A percentile compares a stretch with the other conserved stretches of the same genome.
These are phyloP conservation scores for Taiozyma sp. DNA, from an alignment of 1,139 yeast genomes.

Conservation along the genomic window DNA sequence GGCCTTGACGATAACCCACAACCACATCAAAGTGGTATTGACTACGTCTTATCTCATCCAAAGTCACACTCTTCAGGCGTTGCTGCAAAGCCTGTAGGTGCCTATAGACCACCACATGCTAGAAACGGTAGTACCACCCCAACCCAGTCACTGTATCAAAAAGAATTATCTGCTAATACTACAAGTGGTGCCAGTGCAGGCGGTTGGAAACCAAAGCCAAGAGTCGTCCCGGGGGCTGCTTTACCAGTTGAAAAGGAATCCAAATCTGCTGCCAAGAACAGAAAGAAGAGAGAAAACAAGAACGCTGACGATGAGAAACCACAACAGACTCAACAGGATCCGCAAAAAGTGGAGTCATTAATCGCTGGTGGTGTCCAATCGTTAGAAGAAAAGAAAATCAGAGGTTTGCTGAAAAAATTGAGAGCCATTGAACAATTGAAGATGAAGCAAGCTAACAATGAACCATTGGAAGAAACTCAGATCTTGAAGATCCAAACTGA, in stretches of 20 bases:
- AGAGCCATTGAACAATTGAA: constrained; percentile 91
- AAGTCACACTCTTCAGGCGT: constrained; percentile 25
- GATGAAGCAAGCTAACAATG: constrained; percentile 80
- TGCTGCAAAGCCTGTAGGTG: constrained; percentile 62
- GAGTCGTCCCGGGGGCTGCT: constrained; percentile 38
- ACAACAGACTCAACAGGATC: constrained; percentile 24
- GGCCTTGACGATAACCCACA: constrained; percentile 54
- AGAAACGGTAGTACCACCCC: constrained; percentile 44
- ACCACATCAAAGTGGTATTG: constrained; percentile 66
- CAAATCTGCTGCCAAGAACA: constrained; percentile 68
- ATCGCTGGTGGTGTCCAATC: constrained; percentile 62
- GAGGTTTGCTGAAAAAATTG: constrained; percentile 85
- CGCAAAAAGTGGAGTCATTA: constrained; percentile 22
- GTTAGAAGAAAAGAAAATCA: constrained; percentile 85
- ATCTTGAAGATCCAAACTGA: constrained; percentile 85
- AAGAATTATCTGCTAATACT: constrained; percentile 39
- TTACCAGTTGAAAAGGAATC: constrained; percentile 30
- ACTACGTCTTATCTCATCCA: constrained; percentile 42
- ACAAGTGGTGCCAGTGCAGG: constrained; percentile 17
- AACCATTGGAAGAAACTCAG: constrained; percentile 89
- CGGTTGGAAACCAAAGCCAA: constrained; percentile 17
- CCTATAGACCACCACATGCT: constrained; percentile 96
- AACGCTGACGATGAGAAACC: constrained; percentile 30
- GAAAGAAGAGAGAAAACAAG: constrained; percentile 74
- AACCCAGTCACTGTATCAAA: constrained; percentile 49